Evolutionary conservation across 2,329 filamentous ascomycete species (phyloP).

Genomic region (Cladosporium austrohemisphaericum): DNA sequence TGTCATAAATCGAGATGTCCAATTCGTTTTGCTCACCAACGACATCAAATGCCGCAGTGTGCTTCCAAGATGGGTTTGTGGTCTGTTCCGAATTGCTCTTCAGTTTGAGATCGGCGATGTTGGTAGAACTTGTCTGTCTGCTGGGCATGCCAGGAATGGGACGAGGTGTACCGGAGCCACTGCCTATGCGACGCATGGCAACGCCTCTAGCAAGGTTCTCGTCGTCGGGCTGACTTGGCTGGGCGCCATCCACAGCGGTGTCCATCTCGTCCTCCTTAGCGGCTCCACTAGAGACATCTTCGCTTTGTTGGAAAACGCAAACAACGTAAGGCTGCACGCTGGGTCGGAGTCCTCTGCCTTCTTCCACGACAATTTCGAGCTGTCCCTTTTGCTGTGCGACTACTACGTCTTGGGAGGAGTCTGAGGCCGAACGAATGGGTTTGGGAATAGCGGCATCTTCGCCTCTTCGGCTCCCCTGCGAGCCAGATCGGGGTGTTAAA

Average conservation of each 20-base stretch:
- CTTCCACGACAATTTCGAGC: conserved; percentile 80
- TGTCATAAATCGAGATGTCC: conserved; percentile 91
- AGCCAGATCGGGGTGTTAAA: conserved; percentile 84
- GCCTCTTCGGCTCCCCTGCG: conserved; percentile 53
- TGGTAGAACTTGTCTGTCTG: conserved; percentile 93
- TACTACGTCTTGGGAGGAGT: conserved; percentile 45
- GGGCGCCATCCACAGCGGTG: conserved; percentile 26
- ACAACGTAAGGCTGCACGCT: conserved; percentile 92
- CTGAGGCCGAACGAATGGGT: conserved; percentile 32
- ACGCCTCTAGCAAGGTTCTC: conserved; percentile 51
- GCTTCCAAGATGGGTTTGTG: conserved; percentile 91
- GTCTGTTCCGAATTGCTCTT: conserved; percentile 54
- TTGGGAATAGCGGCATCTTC: conserved; percentile 38
- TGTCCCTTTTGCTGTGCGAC: conserved; percentile 77
- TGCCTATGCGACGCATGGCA: conserved; percentile 58
- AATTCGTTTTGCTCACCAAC: conserved; percentile 86
- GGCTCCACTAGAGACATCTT: conserved; percentile 88
- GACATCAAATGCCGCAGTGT: conserved; percentile 92
- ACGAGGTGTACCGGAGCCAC: conserved; percentile 80
- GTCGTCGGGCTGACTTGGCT: conserved; percentile 40
- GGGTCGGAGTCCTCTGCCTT: conserved; percentile 76
- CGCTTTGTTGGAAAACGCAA: conserved; percentile 93
- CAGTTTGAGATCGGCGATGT: conserved; percentile 60
- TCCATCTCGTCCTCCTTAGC: conserved; percentile 53
- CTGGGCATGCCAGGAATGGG: conserved; percentile 89